Evolutionary conservation across 106 monocot species (phyloP), one percentile per base, ranked within the genome.

Genomic region (Dendrobium chrysotoxum): DNA sequence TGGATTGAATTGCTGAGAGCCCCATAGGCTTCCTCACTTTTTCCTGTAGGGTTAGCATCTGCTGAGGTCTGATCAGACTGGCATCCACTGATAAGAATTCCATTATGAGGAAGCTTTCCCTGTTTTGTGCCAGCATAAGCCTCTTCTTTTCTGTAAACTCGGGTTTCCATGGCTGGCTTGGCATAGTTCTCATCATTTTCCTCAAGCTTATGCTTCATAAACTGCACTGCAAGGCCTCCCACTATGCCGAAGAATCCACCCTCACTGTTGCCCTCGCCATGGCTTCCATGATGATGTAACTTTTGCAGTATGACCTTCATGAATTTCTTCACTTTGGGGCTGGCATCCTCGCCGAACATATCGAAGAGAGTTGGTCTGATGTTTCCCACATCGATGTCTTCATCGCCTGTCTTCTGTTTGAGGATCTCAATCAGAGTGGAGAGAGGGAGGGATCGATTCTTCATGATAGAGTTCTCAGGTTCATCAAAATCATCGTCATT

Each of bases 261-360:
- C 38, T 41, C 47, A 30, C 88, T 82, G 13, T 35, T 71, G 0
- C 81, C 78, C 5, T 77, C 84, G 13, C 72, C 82, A 2, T 78
- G 74, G 55, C 47, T 40, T 20, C 75, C 81, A 13, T 13, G 50
- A 2, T 13, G 50, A 35, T 84, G 80, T 5, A 86, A 39, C 84
- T 93, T 90, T 75, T 79, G 78, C 78, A 96, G 72, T 7, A 96
- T 15, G n/a, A 92, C 86, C 77, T 94, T 94, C 91, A 94, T 98
- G 87, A 98, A 98, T 50, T 92, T 98, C 89, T 98, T 94, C 45
- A 98, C 85, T 80, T 94, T 94, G 7, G 97, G 97, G 82, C 97
- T 97, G 4, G 97, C 83, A 78, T 97, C 97, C 39, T 97, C 92
- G 2, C 97, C 97, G 72, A 97, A 97, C 42, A 97, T 80, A 68